Percentiles rank a stretch among this genome's conserved stretches.
Conservation (phyloP, 1,284 basidiomycete genomes). For the Leccinum cinnamomeum region DNA sequence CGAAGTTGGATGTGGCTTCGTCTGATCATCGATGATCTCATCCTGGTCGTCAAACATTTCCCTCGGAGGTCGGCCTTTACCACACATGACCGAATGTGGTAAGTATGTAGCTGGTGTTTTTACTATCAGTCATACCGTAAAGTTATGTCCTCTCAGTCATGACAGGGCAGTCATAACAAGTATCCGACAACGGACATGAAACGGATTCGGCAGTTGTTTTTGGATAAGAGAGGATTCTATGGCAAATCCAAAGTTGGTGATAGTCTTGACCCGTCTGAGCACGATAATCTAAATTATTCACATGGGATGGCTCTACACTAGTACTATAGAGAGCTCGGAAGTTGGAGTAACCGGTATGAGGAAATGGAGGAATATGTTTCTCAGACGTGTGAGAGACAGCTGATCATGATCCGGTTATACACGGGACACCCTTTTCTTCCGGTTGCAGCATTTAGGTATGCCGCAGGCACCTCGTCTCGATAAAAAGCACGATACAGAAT, state of each 20-base stretch:
- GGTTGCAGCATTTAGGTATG: not conserved
- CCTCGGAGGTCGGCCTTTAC: not conserved
- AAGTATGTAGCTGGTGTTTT: not conserved
- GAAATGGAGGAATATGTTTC: not conserved
- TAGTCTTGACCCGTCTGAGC: not conserved
- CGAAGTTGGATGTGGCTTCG: not conserved
- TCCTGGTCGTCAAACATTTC: not conserved
- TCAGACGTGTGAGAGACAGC: not conserved
- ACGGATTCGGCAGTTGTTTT: not conserved
- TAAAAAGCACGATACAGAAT: constrained; percentile 13
- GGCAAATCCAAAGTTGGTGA: not conserved
- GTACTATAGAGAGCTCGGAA: not conserved
- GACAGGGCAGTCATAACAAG: not conserved
- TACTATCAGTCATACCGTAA: not conserved
- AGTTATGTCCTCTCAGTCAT: not conserved
- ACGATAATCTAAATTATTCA: not conserved
- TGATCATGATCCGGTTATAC: not conserved
- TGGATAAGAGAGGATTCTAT: no score
- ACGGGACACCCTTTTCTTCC: constrained; percentile 4
- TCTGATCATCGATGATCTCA: not conserved
- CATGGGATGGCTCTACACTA: not conserved
- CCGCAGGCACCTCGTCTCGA: not conserved
- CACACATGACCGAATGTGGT: not conserved
- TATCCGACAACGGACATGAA: no score
- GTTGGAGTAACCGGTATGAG: not conserved